These are phyloP conservation scores for Elsinoe australis DNA, from an alignment of 2,329 filamentous ascomycete species.

Conservation along the genomic window DNA sequence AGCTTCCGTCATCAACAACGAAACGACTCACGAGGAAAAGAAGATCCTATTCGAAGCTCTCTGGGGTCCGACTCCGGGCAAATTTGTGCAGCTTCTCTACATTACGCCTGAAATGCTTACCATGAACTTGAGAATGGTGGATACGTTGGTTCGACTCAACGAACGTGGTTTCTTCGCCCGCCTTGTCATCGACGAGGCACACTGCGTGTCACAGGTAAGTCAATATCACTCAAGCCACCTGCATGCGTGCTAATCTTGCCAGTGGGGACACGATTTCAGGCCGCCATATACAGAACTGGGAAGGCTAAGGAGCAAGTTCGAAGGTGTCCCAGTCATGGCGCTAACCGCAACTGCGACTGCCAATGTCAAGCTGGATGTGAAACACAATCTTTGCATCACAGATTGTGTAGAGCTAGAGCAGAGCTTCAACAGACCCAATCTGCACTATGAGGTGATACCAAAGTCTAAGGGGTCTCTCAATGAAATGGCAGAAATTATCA, in stretches of 20 bases:
- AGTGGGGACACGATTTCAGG: slow-evolving; percentile 98
- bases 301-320: slow-evolving; percentile 62
- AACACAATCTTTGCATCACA: slow-evolving; percentile 78
- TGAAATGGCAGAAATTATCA: slow-evolving; percentile 59
- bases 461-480: slow-evolving; percentile 55
- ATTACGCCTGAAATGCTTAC: slow-evolving; percentile 95
- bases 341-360: slow-evolving; percentile 91
- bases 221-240: too few relatives aligned
- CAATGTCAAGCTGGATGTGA: slow-evolving; percentile 86
- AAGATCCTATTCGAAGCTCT: slow-evolving; percentile 59
- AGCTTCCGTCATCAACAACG: slow-evolving; percentile 74
- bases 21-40: slow-evolving; percentile 57
- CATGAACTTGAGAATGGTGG: slow-evolving; percentile 64
- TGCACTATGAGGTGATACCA: slow-evolving; percentile 74
- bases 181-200: slow-evolving; percentile 96
- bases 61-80: slow-evolving; percentile 57
- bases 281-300: slow-evolving; percentile 90
- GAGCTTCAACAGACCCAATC: slow-evolving; percentile 94
- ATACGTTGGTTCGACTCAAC: slow-evolving; percentile 61
- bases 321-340: slow-evolving; percentile 82
- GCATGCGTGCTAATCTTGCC: too few relatives aligned
- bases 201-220: slow-evolving; percentile 57
- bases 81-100: slow-evolving; percentile 78
- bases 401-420: slow-evolving; percentile 74
- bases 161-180: slow-evolving; percentile 66